Evolutionary conservation across 352 stramenopile genomes (phyloP).

Genomic region (Phytophthora citricola): DNA sequence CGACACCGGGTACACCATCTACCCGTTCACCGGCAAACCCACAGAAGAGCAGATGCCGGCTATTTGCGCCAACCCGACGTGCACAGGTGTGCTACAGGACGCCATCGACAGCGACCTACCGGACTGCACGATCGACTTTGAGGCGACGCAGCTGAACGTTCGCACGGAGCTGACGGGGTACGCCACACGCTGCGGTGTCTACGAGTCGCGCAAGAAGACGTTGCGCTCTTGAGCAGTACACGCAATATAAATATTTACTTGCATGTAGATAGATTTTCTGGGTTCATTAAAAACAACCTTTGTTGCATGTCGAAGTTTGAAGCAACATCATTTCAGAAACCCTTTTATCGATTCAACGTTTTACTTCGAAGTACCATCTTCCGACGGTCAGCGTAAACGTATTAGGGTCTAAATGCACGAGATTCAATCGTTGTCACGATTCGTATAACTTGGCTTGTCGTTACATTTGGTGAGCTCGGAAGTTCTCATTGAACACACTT

Average conservation of each 20-base stretch:
- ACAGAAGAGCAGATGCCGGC: slow-evolving; percentile 30
- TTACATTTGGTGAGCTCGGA: neutral
- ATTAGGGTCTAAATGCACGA: too few relatives aligned
- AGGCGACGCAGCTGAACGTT: slow-evolving; percentile 35
- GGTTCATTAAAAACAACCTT: too few relatives aligned
- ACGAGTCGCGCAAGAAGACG: slow-evolving; percentile 24
- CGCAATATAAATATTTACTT: neutral
- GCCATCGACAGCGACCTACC: slow-evolving; percentile 33
- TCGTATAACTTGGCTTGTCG: slow-evolving; percentile 38
- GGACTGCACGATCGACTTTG: slow-evolving; percentile 43
- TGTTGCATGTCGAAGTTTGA: too few relatives aligned
- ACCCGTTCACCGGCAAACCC: slow-evolving; percentile 36
- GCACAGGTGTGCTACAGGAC: slow-evolving; percentile 29
- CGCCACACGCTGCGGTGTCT: slow-evolving; percentile 29
- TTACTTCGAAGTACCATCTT: too few relatives aligned
- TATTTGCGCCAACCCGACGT: slow-evolving; percentile 40
- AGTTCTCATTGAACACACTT: too few relatives aligned
- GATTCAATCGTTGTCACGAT: too few relatives aligned
- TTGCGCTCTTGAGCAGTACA: slow-evolving; percentile 1
- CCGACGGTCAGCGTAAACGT: too few relatives aligned
- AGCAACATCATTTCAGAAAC: too few relatives aligned
- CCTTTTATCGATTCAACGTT: too few relatives aligned
- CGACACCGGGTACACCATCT: slow-evolving; percentile 21
- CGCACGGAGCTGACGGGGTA: slow-evolving; percentile 29
- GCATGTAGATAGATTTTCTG: too few relatives aligned